Evolutionary conservation across 2,329 filamentous ascomycete species (phyloP), one percentile per base, ranked within the genome.

Genomic region (Gaeumannomyces sp.): DNA sequence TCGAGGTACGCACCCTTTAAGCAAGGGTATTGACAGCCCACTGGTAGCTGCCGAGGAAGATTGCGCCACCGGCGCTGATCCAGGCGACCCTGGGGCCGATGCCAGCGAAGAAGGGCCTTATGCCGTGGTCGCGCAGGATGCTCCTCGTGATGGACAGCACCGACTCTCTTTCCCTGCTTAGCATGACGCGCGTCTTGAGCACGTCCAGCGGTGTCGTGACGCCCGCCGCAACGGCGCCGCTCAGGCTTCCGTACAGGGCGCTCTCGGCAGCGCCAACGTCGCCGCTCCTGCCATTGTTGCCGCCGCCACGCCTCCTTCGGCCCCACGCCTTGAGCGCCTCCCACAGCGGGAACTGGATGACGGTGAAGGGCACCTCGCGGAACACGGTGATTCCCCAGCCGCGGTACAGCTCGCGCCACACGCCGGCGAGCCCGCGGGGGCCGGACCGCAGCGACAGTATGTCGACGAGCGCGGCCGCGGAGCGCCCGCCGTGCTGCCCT

Each of bases 311-410:
- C 61, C 80, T 75, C 57, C 78, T 71, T 59, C 83, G 76, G 7
- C 87, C 82, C 84, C 86, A 91, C 58, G 82, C 81, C 83, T 97
- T 98, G 83, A 98, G 85, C 5, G 84, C 87, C 78, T 99, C 95
- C 95, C 95, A 99, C 68, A 99, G 83, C 60, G 95, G 95, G 75
- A 99, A 99, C 77, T 99, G 95, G 68, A 99, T 90, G 13, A 97
- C 89, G 3, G 96, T 98, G 73, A 99, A 99, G 4, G 95, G 95
- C 67, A 99, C 93, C 81, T 99, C 95, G 66, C 95, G 87, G 79
- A 97, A 89, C 63, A 99, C 89, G 1, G 95, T 99, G 70, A 98
- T 93, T 25, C 87, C 85, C 84, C 93, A 97, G 1, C 96, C 95
- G 50, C 95, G 84, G 77, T 99, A 99, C 65, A 99, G 78, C 77